Conservation (phyloP, 495 filamentous ascomycete genomes). For the Daldinia decipiens region DNA sequence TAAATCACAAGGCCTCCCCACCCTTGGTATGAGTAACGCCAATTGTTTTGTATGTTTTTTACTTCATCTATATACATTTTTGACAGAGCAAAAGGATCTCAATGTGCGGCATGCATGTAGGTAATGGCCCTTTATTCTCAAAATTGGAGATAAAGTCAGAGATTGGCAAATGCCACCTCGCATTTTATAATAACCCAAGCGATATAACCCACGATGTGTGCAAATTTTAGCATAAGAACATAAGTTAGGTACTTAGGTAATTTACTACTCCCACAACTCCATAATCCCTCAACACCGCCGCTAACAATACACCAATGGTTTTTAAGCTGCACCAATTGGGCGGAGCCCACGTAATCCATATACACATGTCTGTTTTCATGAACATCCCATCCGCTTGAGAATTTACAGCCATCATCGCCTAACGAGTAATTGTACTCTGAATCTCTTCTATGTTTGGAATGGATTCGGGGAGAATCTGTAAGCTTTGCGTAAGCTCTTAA, state of each 20-base stretch:
- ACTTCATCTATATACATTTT: background rate
- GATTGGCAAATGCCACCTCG: background rate
- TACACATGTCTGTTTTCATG: constrained; percentile 1
- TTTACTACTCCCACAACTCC: constrained; percentile 7
- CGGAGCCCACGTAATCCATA: background rate
- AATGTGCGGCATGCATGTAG: background rate
- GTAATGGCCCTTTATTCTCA: background rate
- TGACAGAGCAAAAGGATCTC: background rate
- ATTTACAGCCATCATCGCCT: background rate
- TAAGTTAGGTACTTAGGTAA: background rate
- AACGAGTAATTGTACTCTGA: background rate
- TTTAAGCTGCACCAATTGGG: background rate
- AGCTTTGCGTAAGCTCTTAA: background rate
- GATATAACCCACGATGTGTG: background rate
- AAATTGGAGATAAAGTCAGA: background rate
- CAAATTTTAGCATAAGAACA: background rate
- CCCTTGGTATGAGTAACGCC: too few species aligned
- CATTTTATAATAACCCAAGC: background rate
- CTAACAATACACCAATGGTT: background rate
- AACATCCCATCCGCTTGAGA: background rate
- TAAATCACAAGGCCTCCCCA: too few species aligned
- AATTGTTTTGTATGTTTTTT: too few species aligned
- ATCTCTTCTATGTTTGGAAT: constrained; percentile 9
- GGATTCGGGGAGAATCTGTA: constrained; percentile 2
- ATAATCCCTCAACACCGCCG: constrained; percentile 1